Evolutionary conservation across 1,284 basidiomycete genomes (phyloP).

Genomic region (Papiliotrema laurentii): DNA sequence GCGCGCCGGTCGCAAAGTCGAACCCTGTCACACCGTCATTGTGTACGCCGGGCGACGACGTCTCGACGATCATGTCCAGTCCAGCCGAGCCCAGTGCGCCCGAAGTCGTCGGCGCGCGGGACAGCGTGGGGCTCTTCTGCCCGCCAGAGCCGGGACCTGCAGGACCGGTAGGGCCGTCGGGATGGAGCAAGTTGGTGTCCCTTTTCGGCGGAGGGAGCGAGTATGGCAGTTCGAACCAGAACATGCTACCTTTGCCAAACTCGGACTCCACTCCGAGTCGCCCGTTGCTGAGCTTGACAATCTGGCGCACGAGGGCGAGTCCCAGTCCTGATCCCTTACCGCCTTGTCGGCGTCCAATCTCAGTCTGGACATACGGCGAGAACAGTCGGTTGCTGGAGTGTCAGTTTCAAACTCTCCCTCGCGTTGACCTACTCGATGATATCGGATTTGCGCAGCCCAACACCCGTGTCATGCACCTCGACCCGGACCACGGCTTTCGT

Average conservation of each 20-base stretch:
- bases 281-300: conserved; percentile 76
- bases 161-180: too few species aligned
- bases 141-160: too few species aligned
- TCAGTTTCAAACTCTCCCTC: not conserved
- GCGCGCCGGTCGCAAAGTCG: too few species aligned
- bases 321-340: conserved; percentile 87
- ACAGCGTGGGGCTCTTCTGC: not conserved
- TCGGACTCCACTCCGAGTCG: conserved; percentile 59
- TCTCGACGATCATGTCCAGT: conserved; percentile 1
- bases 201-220: conserved; percentile 26
- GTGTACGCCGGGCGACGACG: not conserved
- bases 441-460: conserved; percentile 66
- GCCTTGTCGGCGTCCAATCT: conserved; percentile 68
- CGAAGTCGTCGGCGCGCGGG: not conserved
- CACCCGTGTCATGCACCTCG: conserved; percentile 75
- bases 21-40: too few species aligned
- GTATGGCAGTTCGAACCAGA: conserved; percentile 58
- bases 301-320: conserved; percentile 79
- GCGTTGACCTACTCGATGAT: conserved; percentile 59
- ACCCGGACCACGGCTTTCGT: conserved; percentile 60
- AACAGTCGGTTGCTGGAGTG: conserved; percentile 35
- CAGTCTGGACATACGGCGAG: conserved; percentile 49
- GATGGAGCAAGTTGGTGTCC: too few species aligned
- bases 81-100: not conserved
- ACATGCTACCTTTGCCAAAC: conserved; percentile 44